These are phyloP conservation scores for Fusarium sp. DNA, from an alignment of 2,329 filamentous ascomycete genomes.

Conservation along the genomic window DNA sequence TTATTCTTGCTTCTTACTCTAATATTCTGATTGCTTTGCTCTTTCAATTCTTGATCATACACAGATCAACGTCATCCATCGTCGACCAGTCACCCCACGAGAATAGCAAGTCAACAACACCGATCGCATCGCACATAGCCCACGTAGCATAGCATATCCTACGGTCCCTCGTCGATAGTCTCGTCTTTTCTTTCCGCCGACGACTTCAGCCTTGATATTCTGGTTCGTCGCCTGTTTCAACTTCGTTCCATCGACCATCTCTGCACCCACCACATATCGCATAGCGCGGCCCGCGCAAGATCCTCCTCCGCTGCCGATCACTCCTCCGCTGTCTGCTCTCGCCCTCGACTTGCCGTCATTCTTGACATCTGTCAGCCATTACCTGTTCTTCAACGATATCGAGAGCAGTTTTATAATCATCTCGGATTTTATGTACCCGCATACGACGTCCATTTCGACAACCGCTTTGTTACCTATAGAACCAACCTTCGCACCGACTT, in stretches of 20 bases:
- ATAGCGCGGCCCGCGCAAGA: constrained; percentile 42
- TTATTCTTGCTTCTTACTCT: constrained; percentile 12
- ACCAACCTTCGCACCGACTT: constrained; percentile 8
- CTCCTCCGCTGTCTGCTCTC: constrained; percentile 40
- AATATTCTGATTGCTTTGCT: constrained; percentile 1
- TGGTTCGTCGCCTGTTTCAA: constrained; percentile 43
- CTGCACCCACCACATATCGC: constrained; percentile 41
- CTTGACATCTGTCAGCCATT: constrained; percentile 33
- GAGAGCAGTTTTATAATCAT: constrained; percentile 2
- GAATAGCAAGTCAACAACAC: constrained; percentile 35
- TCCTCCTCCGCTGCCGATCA: constrained; percentile 41
- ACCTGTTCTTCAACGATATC: constrained; percentile 14
- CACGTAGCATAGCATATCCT: constrained; percentile 22
- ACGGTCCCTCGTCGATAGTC: constrained; percentile 24
- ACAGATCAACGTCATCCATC: constrained; percentile 29
- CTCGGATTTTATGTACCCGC: constrained; percentile 4
- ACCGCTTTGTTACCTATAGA: constrained; percentile 13
- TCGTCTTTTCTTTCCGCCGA: constrained; percentile 13
- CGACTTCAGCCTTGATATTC: constrained; percentile 24
- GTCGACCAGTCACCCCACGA: constrained; percentile 42
- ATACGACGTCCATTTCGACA: constrained; percentile 9
- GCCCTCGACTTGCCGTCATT: constrained; percentile 32
- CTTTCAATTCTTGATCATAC: constrained; percentile 2
- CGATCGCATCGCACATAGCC: constrained; percentile 22
- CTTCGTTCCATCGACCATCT: constrained; percentile 38